Evolutionary conservation across 441 rosid species (phyloP).

Genomic region (Gossypium schwendimanii): DNA sequence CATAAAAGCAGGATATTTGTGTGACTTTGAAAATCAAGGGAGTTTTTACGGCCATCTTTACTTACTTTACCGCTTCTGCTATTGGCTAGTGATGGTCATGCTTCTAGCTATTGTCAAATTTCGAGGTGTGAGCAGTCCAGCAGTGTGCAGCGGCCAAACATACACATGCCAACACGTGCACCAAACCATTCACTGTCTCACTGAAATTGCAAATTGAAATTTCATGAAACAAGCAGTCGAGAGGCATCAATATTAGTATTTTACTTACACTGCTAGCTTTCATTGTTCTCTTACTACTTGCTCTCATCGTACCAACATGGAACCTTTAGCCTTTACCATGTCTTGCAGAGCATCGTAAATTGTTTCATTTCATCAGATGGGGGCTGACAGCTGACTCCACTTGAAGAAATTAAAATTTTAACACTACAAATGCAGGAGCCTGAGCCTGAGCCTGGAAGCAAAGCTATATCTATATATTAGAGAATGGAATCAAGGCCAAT

Average conservation of each 20-base stretch:
- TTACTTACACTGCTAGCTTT: background rate
- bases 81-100: background rate
- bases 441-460: no score
- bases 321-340: background rate
- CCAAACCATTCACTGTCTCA: background rate
- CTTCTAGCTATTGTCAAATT: background rate
- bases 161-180: conserved; percentile 12
- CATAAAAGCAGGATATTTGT: background rate
- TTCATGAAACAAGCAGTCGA: background rate
- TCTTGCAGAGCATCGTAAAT: background rate
- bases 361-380: background rate
- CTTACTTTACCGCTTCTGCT: background rate
- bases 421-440: background rate
- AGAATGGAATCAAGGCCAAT: background rate
- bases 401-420: background rate
- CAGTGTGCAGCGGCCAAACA: conserved; percentile 5
- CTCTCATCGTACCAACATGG: background rate
- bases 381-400: background rate
- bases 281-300: background rate
- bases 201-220: background rate
- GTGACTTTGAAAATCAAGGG: background rate
- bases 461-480: background rate
- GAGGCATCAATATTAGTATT: background rate
- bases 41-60: background rate
- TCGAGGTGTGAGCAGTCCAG: conserved; percentile 3